A percentile compares a stretch with the other conserved stretches of the same genome.
phyloP scores from a whole-genome alignment of 257 asterid species.

The Henckelia pumila region DNA sequence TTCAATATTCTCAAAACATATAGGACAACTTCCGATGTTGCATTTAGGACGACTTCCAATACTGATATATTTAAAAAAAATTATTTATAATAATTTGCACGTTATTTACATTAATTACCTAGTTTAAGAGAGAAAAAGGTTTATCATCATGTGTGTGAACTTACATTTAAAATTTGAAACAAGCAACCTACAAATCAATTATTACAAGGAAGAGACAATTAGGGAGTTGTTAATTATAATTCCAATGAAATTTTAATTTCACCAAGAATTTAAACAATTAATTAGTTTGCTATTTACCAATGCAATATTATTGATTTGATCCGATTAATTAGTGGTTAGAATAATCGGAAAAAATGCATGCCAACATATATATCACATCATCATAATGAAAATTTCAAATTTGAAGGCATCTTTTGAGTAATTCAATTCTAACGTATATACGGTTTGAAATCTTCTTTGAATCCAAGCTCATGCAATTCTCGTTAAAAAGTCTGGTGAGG shows the following conservation, averaged over 20 bases:
- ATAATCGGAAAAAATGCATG: constrained; percentile 10
- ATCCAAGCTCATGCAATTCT: constrained; percentile 45
- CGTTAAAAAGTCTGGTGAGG: constrained; percentile 55
- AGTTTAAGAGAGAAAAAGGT: neutral
- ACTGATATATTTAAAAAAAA: neutral
- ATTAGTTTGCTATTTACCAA: constrained; percentile 24
- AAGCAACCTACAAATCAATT: neutral
- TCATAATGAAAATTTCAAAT: neutral
- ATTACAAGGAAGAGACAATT: neutral
- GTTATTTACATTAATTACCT: neutral
- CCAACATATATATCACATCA: neutral
- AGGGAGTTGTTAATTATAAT: constrained; percentile 35
- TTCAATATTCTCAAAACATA: neutral
- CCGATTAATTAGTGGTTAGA: constrained; percentile 13
- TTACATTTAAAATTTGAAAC: neutral
- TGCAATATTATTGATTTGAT: constrained; percentile 7
- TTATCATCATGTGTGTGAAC: neutral
- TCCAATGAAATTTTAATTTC: constrained; percentile 29
- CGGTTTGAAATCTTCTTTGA: constrained; percentile 21
- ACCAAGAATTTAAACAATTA: constrained; percentile 29
- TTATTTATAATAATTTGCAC: too few species aligned
- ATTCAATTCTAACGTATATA: too few species aligned
- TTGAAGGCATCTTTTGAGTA: neutral
- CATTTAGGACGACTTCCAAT: neutral
- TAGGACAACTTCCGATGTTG: neutral